Evolutionary conservation across 2,329 filamentous ascomycete genomes (phyloP), one percentile per base, ranked within the genome.

Genomic region (Diplodia seriata): DNA sequence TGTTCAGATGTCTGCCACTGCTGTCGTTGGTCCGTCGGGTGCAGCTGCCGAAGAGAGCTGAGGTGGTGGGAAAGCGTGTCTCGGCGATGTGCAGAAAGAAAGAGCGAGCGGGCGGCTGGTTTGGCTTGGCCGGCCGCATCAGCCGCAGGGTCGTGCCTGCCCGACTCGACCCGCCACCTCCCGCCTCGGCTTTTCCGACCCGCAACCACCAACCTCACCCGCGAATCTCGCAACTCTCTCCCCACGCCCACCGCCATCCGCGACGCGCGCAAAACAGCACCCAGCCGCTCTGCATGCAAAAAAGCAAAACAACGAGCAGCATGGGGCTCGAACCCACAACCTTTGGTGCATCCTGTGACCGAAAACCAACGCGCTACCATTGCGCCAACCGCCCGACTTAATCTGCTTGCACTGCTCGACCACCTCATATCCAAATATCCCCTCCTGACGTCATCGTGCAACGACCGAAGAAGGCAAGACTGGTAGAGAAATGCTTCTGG

Each of bases 321-420:
- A 72, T 70, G 71, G 71, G 71, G 71, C 67, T 72, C 70, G 71
- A 72, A 72, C 71, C 71, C 71, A 70, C 71, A 72, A 72, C 71
- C 71, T 72, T 72, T 72, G 70, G 71, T 72, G 70, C 50, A 69
- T 64, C 64, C 38, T 1, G n/a, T 4, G 12, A 68, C 71, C 71
- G 71, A 72, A 72, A 72, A 72, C 71, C 70, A 71, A 72, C 70
- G 71, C 71, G 71, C 71, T 72, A 72, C 71, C 71, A 72, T 72
- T 72, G 71, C 71, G 71, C 71, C 70, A 72, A 72, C 56, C 68
- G 57, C 66, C 66, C 66, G 49, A 18, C 2, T 66, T 26, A 2
- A 38, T 6, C 8, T 4, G 14, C 5, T 3, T 50, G 8, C 0
- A 4, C 0, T 9, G 26, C 14, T 0, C 1, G 4, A 2, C 6